Evolutionary conservation across 2,329 filamentous ascomycete genomes (phyloP), one percentile per base, ranked within the genome.

Genomic region (Penicillium sp.): DNA sequence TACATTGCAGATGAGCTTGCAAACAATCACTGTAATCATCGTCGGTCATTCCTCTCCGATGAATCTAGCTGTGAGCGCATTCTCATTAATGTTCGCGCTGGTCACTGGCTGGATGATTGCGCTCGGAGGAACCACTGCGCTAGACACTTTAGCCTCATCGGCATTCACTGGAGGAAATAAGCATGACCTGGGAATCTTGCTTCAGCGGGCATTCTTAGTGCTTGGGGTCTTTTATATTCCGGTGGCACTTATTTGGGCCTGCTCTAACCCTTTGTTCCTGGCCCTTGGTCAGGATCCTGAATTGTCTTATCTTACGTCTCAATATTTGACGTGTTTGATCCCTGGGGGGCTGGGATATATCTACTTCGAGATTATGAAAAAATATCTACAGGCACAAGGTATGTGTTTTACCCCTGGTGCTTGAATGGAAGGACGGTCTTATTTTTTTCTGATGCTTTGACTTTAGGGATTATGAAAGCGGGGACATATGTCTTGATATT

Each of bases 1-100:
- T 64, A 84, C 84, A 7, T 73, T 94, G 4, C 88, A 94, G 39
- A 94, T 91, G 62, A 89, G 84, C 4, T 71, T 94, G 0, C 88
- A 94, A 60, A 94, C 88, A 0, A 62, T 86, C 1, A 93, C 87
- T 0, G 86, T 94, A 4, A 70, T 94, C 31, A 82, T 94, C 25
- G 87, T 87, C 3, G 88, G 88, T 7, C 81, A 86, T 2, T 70
- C 88, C 0, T 90, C 85, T 0, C 83, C 88, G 1, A 84, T 93
- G 63, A 81, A 87, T 2, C 70, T 94, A 5, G 86, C 88, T 0
- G 86, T 84, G 0, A 84, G 87, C 1, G 87, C 88, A 0, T 94
- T 94, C 57, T 86, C 85, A 2, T 91, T 93, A 71, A 94, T 94
- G 88, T 94, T 94, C 54, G 88, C 88, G 39, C 89, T 91, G 85